These are phyloP conservation scores for Penicillium corylophilum DNA, from an alignment of 2,329 filamentous ascomycete species.

Conservation along the genomic window DNA sequence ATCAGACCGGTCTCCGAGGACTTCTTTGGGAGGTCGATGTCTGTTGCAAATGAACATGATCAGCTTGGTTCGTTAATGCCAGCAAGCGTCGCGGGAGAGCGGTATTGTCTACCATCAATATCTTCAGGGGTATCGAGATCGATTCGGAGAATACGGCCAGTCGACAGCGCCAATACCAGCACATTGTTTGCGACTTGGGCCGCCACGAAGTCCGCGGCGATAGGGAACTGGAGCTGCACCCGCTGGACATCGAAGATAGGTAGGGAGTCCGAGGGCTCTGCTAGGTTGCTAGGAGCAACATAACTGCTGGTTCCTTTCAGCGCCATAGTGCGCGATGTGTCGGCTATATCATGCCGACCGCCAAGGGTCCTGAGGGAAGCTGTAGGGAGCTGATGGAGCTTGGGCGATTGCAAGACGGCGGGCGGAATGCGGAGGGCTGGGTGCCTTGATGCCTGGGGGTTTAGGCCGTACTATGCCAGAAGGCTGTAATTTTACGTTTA, in stretches of 20 bases:
- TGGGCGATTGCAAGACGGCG: conserved; percentile 15
- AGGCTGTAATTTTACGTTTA: neutral
- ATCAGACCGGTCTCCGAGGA: conserved; percentile 89
- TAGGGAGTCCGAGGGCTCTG: conserved; percentile 62
- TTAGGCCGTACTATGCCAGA: neutral
- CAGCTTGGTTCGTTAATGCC: conserved; percentile 13
- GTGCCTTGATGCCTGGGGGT: conserved; percentile 11
- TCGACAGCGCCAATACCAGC: conserved; percentile 85
- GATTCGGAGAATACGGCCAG: conserved; percentile 88
- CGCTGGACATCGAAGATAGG: conserved; percentile 94
- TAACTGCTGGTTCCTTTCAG: conserved; percentile 72
- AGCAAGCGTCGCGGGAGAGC: conserved; percentile 13
- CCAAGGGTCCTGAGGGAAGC: conserved; percentile 15
- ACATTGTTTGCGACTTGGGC: conserved; percentile 98
- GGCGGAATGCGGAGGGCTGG: conserved; percentile 16
- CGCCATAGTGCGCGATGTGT: conserved; percentile 58
- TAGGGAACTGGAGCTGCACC: conserved; percentile 89
- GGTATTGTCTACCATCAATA: conserved; percentile 69
- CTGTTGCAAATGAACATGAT: conserved; percentile 48
- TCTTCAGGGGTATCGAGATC: conserved; percentile 91
- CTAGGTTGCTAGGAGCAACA: conserved; percentile 62
- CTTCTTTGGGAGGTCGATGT: conserved; percentile 95
- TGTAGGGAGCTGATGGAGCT: conserved; percentile 25
- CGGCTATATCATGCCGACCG: conserved; percentile 32
- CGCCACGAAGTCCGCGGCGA: conserved; percentile 93